Conservation (phyloP, 2,329 filamentous ascomycete genomes). For the Metarhizium rileyi region DNA sequence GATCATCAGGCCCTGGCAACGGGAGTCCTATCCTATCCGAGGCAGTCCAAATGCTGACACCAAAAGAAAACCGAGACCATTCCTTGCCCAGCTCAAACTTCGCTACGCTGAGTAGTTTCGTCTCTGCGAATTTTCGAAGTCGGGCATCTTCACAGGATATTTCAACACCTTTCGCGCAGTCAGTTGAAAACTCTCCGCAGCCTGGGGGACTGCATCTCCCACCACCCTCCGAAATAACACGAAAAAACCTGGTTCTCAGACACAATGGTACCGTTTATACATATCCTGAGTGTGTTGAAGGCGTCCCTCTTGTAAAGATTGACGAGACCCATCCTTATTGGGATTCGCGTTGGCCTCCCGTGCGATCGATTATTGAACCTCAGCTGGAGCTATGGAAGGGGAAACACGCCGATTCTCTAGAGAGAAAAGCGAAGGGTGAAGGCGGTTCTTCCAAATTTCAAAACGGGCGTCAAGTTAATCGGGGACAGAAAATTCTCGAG, state of each 20-base stretch:
- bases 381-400: constrained; percentile 37
- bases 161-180: constrained; percentile 18
- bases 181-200: constrained; percentile 18
- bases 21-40: constrained; percentile 12
- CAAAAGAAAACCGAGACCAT: constrained; percentile 15
- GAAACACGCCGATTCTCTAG: constrained; percentile 31
- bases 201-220: constrained; percentile 10
- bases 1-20: not conserved
- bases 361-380: constrained; percentile 32
- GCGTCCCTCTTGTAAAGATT: constrained; percentile 44
- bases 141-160: constrained; percentile 19
- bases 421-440: constrained; percentile 22
- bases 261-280: constrained; percentile 41
- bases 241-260: constrained; percentile 32
- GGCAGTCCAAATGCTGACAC: constrained; percentile 17
- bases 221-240: constrained; percentile 30
- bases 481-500: constrained; percentile 41
- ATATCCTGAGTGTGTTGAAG: constrained; percentile 40
- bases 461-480: constrained; percentile 45
- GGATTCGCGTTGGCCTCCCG: constrained; percentile 41
- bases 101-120: constrained; percentile 16
- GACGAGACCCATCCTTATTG: constrained; percentile 42
- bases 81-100: not conserved
- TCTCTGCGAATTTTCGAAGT: constrained; percentile 20
- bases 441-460: constrained; percentile 37